These are phyloP conservation scores for Fusarium mangiferae DNA, from an alignment of 2,329 filamentous ascomycete genomes.

Conservation along the genomic window DNA sequence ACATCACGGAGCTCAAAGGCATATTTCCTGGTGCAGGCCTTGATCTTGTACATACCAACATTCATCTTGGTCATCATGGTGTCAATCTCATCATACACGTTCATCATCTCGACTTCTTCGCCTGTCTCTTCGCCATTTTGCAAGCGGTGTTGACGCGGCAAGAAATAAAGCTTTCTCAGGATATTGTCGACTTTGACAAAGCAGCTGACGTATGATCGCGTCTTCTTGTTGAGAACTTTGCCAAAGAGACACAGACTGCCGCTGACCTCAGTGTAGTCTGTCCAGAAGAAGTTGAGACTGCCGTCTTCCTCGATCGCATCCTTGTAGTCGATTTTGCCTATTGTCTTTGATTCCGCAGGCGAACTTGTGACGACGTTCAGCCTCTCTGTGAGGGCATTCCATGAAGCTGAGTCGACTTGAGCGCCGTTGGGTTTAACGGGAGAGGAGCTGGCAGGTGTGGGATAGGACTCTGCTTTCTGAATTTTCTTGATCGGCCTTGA, in stretches of 20 bases:
- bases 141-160: constrained; percentile 75
- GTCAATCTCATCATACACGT: constrained; percentile 92
- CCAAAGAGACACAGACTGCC: constrained; percentile 94
- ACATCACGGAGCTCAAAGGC: constrained; percentile 91
- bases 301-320: constrained; percentile 95
- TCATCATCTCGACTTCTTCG: constrained; percentile 84
- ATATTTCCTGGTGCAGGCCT: constrained; percentile 88
- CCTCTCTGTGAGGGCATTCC: constrained; percentile 87
- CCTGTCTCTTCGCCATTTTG: constrained; percentile 73
- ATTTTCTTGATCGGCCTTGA: constrained; percentile 78
- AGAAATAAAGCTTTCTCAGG: constrained; percentile 89
- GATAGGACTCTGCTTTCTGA: constrained; percentile 72
- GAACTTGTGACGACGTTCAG: constrained; percentile 87
- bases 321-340: constrained; percentile 84
- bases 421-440: constrained; percentile 70
- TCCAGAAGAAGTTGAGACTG: constrained; percentile 94
- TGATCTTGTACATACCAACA: constrained; percentile 93
- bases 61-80: constrained; percentile 86
- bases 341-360: constrained; percentile 67
- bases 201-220: constrained; percentile 82
- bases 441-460: constrained; percentile 80
- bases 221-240: constrained; percentile 92
- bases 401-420: constrained; percentile 80
- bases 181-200: constrained; percentile 98
- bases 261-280: constrained; percentile 92